Conservation (phyloP, 768 basidiomycete species). For the Amanita pseudoporphyria region DNA sequence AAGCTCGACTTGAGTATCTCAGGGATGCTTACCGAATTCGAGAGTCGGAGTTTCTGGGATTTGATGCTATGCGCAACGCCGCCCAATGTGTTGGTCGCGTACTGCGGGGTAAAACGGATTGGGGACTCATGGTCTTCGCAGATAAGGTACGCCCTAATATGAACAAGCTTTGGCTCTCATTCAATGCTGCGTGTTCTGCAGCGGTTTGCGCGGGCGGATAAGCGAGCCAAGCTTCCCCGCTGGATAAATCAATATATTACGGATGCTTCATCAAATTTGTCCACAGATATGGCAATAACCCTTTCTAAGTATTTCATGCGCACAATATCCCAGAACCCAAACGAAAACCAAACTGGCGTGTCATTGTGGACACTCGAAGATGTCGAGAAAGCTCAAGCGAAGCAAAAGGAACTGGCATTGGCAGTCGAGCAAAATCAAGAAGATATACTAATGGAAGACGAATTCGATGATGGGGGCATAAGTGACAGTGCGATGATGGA, state of each 20-base stretch:
- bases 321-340: constrained; percentile 96
- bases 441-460: constrained; percentile 33
- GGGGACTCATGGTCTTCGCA: constrained; percentile 99
- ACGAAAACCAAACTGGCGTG: constrained; percentile 90
- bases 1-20: constrained; percentile 94
- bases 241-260: constrained; percentile 99
- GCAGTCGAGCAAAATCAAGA: constrained; percentile 34
- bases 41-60: constrained; percentile 97
- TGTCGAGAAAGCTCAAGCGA: constrained; percentile 75
- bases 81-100: constrained; percentile 99
- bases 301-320: constrained; percentile 96
- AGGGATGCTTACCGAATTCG: constrained; percentile 98
- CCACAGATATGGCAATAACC: constrained; percentile 95
- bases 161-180: background rate
- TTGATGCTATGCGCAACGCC: constrained; percentile 99
- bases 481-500: constrained; percentile 53
- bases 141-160: constrained; percentile 65
- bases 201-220: constrained; percentile 90
- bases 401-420: constrained; percentile 59
- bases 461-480: constrained; percentile 62
- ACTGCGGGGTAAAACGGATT: constrained; percentile 96
- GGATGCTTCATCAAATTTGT: constrained; percentile 95
- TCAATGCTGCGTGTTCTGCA: constrained; percentile 20
- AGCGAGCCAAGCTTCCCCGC: constrained; percentile 89
- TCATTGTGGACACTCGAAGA: constrained; percentile 95